phyloP scores from a whole-genome alignment of 768 basidiomycete genomes.

The Pseudohyphozyma bogoriensis region DNA sequence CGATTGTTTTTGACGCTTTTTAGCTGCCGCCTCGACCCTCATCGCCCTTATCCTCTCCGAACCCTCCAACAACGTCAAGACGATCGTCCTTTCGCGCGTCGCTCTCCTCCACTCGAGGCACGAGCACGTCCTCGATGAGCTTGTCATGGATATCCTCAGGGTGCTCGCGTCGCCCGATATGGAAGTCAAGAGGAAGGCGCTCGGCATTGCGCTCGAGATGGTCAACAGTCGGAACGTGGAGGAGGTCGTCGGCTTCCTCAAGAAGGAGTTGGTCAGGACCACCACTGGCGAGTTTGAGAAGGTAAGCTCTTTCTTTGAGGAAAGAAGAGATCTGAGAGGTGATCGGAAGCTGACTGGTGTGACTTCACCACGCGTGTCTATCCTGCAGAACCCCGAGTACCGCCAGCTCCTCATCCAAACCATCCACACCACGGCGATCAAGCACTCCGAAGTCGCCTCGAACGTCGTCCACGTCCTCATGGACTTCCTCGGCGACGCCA shows the following conservation, averaged over 20 bases:
- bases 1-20: not conserved
- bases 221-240: slow-evolving; percentile 89
- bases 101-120: slow-evolving; percentile 72
- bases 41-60: slow-evolving; percentile 86
- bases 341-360: not conserved
- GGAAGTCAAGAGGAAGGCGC: slow-evolving; percentile 88
- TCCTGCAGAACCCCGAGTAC: slow-evolving; percentile 71
- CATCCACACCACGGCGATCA: slow-evolving; percentile 91
- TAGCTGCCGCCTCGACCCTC: slow-evolving; percentile 79
- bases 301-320: slow-evolving; percentile 42
- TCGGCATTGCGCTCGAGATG: slow-evolving; percentile 81
- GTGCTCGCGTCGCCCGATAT: slow-evolving; percentile 74
- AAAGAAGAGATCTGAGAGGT: not conserved
- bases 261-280: slow-evolving; percentile 92
- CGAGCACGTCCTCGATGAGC: slow-evolving; percentile 68
- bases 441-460: slow-evolving; percentile 91
- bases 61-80: slow-evolving; percentile 97
- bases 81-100: slow-evolving; percentile 88
- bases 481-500: slow-evolving; percentile 88
- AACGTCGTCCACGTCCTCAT: slow-evolving; percentile 69
- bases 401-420: slow-evolving; percentile 92
- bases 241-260: slow-evolving; percentile 89
- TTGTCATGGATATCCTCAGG: slow-evolving; percentile 93
- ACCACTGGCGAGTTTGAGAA: slow-evolving; percentile 79
- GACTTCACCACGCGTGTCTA: not conserved